Base-by-base conservation (phyloP, 2,329 filamentous ascomycete species). In the Thelonectria rubi region DNA sequence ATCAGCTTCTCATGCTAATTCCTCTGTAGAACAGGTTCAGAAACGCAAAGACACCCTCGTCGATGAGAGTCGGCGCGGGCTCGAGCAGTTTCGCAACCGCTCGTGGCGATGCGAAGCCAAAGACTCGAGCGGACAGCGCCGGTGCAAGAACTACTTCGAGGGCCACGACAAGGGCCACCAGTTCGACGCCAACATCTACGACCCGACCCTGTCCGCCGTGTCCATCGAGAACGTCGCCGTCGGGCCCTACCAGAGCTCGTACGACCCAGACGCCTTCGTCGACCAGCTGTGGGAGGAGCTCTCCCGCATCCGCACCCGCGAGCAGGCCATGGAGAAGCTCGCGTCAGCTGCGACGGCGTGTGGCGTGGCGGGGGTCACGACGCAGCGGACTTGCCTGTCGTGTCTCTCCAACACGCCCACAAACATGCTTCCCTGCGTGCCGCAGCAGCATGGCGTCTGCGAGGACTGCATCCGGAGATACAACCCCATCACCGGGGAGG, bases 71-170 rank as follows among this genome's bases (percentile, higher is more conserved):
- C 48, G 3, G 15, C 11, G 14, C 1, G 64, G 62, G 6, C 52
- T 66, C 0, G 39, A 62, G 14, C 52, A 55, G 2, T 66, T 63
- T 12, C 48, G 58, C 9, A 42, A 18, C 17, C 30, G 10, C 15
- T 14, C 64, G 2, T 66, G 64, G 64, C 46, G 64, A 11, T 66
- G 64, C 11, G 64, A 66, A 24, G 62, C 55, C 1, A 20, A 11
- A 15, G 55, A 66, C 10, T 10, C 32, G 14, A 34, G 4, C 10
- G 3, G n/a, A 5, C 37, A 49, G 2, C 37, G 17, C 1, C 34
- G 59, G 49, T 64, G 63, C 17, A n/a, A 24, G 11, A 65, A 65
- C 3, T 62, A 64, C n/a, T 39, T 26, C 5, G 1, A 39, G 1
- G 50, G 60, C 0, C 61, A 65, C 11, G 14, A 24, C 9, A 62